Evolutionary conservation across 192 early-diverging fungal species (phyloP), one percentile per base, ranked within the genome.

Genomic region (Coemansia interrupta): DNA sequence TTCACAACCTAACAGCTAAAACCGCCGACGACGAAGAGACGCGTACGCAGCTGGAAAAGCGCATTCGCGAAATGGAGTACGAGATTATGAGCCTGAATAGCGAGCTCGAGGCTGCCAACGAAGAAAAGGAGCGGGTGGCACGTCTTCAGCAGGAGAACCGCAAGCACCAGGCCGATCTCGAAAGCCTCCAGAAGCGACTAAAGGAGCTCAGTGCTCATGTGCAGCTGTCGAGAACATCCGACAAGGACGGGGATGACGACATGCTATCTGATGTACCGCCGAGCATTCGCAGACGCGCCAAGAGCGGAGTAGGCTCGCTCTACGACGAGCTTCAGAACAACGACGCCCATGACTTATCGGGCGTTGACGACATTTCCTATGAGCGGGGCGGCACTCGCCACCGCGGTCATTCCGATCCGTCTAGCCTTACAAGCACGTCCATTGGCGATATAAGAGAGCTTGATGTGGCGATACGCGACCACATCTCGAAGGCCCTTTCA

Each of bases 291-390:
- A 61, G 56, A 0, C 41, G 26, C 8, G 40, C 14, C 2, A 19
- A n/a, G 46, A 56, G 19, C 50, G 43, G 11, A 58, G 55, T 46
- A 14, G 23, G 2, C 52, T 58, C 66, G 44, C 60, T 79, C 13
- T 66, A 66, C 19, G 76, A 79, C 12, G 76, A 79, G 39, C 66
- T 79, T 10, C 60, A 49, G 11, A 46, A 64, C 19, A 61, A 46
- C 29, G 64, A 49, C 47, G 66, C 30, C 43, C 36, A 51, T 20
- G 61, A 64, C 47, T 47, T 64, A 30, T 45, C 58, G 15, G 69
- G 60, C 23, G 62, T 72, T 13, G 74, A 78, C 18, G 74, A 78
- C 39, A 26, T 46, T 22, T 46, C 41, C 2, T 14, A 13, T 17
- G 44, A n/a, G 23, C 28, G 17, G 17, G n/a, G 22, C 29, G 3